Conservation (phyloP, 257 asterid species). For the Echites panduratus region DNA sequence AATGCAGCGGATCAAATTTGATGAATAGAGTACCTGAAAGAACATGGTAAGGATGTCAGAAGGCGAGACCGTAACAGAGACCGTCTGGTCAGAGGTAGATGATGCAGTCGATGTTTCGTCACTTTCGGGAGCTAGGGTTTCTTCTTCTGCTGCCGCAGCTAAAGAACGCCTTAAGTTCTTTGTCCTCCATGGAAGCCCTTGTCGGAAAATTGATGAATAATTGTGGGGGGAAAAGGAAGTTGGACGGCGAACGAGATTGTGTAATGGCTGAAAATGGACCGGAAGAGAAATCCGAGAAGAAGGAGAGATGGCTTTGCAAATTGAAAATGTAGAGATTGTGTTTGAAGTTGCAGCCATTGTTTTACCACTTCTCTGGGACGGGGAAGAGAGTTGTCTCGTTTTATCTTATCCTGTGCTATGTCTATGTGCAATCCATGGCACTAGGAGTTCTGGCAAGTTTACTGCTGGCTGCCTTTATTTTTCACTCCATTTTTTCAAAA, state of each 20-base stretch:
- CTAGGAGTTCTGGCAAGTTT: no score
- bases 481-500: no score
- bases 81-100: conserved; percentile 44
- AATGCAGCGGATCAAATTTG: background rate
- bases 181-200: conserved; percentile 20
- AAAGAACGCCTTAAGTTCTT: conserved; percentile 22
- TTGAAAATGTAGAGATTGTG: conserved; percentile 33
- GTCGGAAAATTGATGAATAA: conserved; percentile 18
- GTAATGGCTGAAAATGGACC: background rate
- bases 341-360: conserved; percentile 42
- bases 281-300: conserved; percentile 17
- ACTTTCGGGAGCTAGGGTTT: conserved; percentile 20
- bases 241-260: conserved; percentile 10
- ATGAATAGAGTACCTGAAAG: conserved; percentile 46
- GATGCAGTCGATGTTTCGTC: conserved; percentile 26
- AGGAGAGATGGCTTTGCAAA: conserved; percentile 19
- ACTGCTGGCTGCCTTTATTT: no score
- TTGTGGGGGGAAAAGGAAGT: background rate
- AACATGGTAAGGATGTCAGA: conserved; percentile 87
- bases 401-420: background rate
- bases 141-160: conserved; percentile 39
- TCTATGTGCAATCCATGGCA: no score
- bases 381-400: background rate
- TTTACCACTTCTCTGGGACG: background rate
- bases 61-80: conserved; percentile 78